Evolutionary conservation across 768 basidiomycete genomes (phyloP), one percentile per base, ranked within the genome.

Genomic region (Paxillus involutus): DNA sequence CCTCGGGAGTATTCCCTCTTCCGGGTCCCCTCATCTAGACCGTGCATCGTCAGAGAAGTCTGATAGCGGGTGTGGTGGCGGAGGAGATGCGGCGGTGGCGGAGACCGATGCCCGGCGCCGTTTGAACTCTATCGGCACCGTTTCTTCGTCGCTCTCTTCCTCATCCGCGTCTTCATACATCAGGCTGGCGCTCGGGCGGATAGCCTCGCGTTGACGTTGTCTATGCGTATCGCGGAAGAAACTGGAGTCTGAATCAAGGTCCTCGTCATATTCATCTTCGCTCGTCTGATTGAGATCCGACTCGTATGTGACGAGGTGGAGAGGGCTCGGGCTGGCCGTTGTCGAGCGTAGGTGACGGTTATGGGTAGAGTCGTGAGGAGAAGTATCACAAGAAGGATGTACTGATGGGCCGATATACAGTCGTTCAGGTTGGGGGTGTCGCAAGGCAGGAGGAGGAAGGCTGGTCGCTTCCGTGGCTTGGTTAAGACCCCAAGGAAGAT

Each of bases 281-380:
- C 67, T 71, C 52, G 55, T 58, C 45, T 57, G 62, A 53, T 64
- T 64, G 14, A 69, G 46, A 39, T 69, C 68, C 21, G 68, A 70
- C 24, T 70, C 71, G 13, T 63, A 69, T 7, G 64, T 43, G 42
- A 72, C 61, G 41, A 65, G 69, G 30, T 69, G 73, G 21, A 77
- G 71, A 24, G 76, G 77, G n/a, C 69, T 70, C 39, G 71, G 69
- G 57, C 76, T 77, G 21, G 72, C 68, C 13, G 71, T 68, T 21
- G 72, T 58, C 10, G 67, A 66, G 36, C 71, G 69, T 45, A 65
- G 52, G 17, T 62, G 64, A 35, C 69, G 67, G 39, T 44, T 57
- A 39, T 60, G 60, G 19, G 53, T 50, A 6, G 57, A 53, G 44
- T 67, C 63, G n/a, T 62, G 58, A 26, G 63, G 44, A 21, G 64